Evolutionary conservation across 768 basidiomycete genomes (phyloP), one percentile per base, ranked within the genome.

Genomic region (Leucogyrophana mollusca): DNA sequence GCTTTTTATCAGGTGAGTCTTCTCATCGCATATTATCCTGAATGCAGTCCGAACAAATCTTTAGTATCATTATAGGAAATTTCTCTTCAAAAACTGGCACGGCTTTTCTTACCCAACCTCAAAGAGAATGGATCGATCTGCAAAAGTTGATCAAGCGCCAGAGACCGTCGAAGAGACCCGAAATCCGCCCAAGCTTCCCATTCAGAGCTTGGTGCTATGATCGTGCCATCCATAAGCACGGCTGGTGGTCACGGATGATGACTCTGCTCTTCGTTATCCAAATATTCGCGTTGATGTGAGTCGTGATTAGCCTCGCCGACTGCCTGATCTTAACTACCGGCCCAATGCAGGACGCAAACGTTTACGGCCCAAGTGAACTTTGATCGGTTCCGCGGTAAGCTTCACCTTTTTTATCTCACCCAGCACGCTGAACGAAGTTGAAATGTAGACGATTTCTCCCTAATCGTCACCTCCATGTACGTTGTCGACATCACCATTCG

Each of bases 41-140:
- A 25, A 33, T 20, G 34, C 35, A 34, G 41, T 30, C 55, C 60
- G n/a, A 61, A 38, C 3, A 40, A 16, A 49, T 52, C 49, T 46
- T 49, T 49, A 95, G 92, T 74, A 90, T 98, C 64, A 96, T 97
- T 68, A 96, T 97, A 59, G 86, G 85, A 37, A 94, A 94, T 64
- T 96, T 96, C 68, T 85, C 83, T 40, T 79, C 83, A 2, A 84
- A 87, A 51, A 94, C 92, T 2, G 94, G 94, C 13, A 79, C 82
- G 4, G 93, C 94, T 1, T 79, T 94, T 38, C 67, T 95, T 24
- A 96, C 94, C 0, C 77, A 84, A 46, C 76, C 92, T 13, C 95
- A 97, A 56, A 74, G 87, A 45, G 91, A 93, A 62, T 98, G 94
- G 94, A 89, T 94, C 47, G 93, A 96, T 65, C 67, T 98, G 17